Percentiles rank a stretch among this genome's conserved stretches.
These are phyloP conservation scores for Pyrenophora seminiperda DNA, from an alignment of 2,329 filamentous ascomycete species.

Conservation along the genomic window DNA sequence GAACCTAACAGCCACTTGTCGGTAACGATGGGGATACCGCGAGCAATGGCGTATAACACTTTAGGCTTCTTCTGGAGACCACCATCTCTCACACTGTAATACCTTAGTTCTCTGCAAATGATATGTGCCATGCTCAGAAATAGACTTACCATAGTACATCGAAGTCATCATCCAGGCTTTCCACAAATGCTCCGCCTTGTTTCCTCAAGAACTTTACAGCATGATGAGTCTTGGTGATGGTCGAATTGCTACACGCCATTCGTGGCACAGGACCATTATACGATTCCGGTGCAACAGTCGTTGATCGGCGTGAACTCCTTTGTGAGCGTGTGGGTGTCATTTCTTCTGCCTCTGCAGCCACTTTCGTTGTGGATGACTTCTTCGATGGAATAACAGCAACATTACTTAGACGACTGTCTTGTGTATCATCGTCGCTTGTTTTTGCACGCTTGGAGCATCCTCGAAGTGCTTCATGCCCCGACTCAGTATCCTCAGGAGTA, in stretches of 20 bases:
- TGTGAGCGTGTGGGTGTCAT: conserved; percentile 24
- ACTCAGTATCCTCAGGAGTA: conserved; percentile 7
- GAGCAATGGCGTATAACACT: conserved; percentile 51
- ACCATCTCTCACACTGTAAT: conserved; percentile 45
- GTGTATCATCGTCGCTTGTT: conserved; percentile 7
- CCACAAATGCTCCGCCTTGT: conserved; percentile 36
- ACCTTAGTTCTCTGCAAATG: conserved; percentile 17
- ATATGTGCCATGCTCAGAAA: background rate
- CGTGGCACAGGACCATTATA: conserved; percentile 36
- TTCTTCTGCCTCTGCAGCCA: conserved; percentile 14
- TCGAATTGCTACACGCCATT: conserved; percentile 45
- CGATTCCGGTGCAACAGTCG: conserved; percentile 8
- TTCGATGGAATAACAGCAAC: conserved; percentile 14
- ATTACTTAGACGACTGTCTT: conserved; percentile 16
- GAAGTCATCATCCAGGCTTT: conserved; percentile 40
- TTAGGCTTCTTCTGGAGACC: conserved; percentile 53
- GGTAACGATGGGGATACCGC: conserved; percentile 53
- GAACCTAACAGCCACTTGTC: conserved; percentile 55
- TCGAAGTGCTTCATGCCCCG: background rate
- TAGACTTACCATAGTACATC: conserved; percentile 41
- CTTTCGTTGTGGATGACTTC: conserved; percentile 16
- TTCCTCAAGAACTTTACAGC: conserved; percentile 44
- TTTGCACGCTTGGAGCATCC: conserved; percentile 27
- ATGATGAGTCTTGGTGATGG: conserved; percentile 27
- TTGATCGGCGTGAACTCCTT: conserved; percentile 26